phyloP scores from a whole-genome alignment of 2,329 filamentous ascomycete genomes.

The Apiospora arundinis region DNA sequence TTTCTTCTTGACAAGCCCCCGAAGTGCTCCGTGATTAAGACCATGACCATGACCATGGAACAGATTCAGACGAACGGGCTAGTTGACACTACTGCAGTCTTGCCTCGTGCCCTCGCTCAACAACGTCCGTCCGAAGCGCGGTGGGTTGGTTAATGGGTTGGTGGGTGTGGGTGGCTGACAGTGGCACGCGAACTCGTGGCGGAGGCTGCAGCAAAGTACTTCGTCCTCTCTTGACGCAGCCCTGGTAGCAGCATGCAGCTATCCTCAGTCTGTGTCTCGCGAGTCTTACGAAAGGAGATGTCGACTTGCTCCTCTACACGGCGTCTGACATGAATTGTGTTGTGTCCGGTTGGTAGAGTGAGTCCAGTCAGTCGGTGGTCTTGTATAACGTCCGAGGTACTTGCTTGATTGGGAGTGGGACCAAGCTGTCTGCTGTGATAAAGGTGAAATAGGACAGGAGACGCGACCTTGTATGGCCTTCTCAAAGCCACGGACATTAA shows the following conservation, averaged over 20 bases:
- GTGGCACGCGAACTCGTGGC: conserved; percentile 15
- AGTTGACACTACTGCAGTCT: neutral
- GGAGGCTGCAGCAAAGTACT: neutral
- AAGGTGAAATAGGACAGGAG: neutral
- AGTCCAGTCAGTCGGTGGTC: neutral
- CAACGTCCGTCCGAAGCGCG: neutral
- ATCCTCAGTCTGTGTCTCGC: neutral
- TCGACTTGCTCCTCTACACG: neutral
- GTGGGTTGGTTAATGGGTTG: neutral
- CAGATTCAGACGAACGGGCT: neutral
- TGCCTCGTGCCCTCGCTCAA: neutral
- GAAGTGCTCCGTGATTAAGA: neutral
- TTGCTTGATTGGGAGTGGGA: neutral
- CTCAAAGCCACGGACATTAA: neutral
- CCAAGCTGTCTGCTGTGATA: neutral
- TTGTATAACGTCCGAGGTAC: neutral
- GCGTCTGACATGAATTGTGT: neutral
- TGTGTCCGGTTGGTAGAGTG: neutral
- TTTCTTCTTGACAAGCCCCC: neutral
- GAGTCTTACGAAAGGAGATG: neutral
- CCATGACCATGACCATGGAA: neutral
- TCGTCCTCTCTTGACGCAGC: neutral
- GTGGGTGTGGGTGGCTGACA: neutral
- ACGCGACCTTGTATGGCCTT: neutral
- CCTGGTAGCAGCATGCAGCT: neutral